Evolutionary conservation across 2,329 filamentous ascomycete genomes (phyloP), one percentile per base, ranked within the genome.

Genomic region (Fusarium tuaranense): DNA sequence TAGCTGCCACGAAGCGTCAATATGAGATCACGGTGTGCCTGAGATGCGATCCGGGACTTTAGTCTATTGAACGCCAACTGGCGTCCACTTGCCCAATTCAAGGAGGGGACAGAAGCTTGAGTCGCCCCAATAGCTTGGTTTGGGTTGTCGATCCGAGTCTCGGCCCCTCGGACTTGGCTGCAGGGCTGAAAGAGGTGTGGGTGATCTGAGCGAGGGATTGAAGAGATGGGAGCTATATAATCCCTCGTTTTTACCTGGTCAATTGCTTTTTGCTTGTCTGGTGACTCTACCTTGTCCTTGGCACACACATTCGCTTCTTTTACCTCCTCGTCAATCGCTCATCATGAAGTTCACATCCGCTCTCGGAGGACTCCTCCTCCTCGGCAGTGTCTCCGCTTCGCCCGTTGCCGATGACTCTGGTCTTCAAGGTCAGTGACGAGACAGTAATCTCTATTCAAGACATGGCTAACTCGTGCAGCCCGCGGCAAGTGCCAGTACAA

Each of bases 401-500:
- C 55, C 55, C 5, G 20, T 58, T 13, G 32, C 55, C 7, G 34
- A 58, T 3, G 55, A 58, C 22, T 39, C 55, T n/a, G 3, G 20
- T n/a, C 27, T 55, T 2, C 27, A 55, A 55, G 51, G 51, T 55
- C 14, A 58, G 34, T 25, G 1, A 3, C 32, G 12, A 57, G 12
- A 57, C 32, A 25, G 18, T 14, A 13, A 38, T 9, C 8, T 58
- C 4, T 3, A 39, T 18, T 9, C 10, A 30, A 53, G 18, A 53
- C 48, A 53, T 53, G 0, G 8, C 71, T 78, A 20, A 74, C n/a
- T 1, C 5, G 0, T 5, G 2, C 7, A 77, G 74, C 51, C 3
- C 74, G 76, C 14, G 51, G 9, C 0, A 75, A 55, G 16, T 78
- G 76, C 8, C 60, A 72, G 9, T 77, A 61, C 58, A 73, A 75